Percentiles rank a stretch among this genome's conserved stretches.
Evolutionary conservation across 2,329 filamentous ascomycete genomes (phyloP).

Genomic region (Pestalotiopsis sp.): DNA sequence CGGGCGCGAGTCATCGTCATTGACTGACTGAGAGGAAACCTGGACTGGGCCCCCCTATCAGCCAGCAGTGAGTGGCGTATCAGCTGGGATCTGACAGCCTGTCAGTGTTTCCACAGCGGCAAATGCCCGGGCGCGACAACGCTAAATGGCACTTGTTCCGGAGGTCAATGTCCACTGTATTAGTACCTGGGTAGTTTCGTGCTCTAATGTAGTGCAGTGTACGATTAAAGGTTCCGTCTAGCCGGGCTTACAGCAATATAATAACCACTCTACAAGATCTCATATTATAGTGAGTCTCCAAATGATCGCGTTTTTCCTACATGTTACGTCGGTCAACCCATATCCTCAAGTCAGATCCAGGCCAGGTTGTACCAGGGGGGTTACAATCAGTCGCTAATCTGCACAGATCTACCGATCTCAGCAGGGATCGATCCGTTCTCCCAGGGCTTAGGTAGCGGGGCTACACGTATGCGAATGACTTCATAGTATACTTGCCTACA

Average conservation of each 20-base stretch:
- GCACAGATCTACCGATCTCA: slow-evolving; percentile 4
- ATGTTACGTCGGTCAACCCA: too few relatives aligned
- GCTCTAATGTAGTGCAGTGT: neutral
- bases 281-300: too few relatives aligned
- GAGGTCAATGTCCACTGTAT: neutral
- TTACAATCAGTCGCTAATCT: slow-evolving; percentile 10
- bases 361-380: neutral
- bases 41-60: neutral
- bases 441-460: neutral
- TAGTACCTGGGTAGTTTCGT: neutral
- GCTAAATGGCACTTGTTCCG: neutral
- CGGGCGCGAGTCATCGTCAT: neutral
- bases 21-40: neutral
- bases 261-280: too few relatives aligned
- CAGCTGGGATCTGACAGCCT: neutral
- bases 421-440: slow-evolving; percentile 2
- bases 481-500: neutral
- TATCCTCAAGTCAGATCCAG: neutral
- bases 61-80: neutral
- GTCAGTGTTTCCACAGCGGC: neutral
- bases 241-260: too few relatives aligned
- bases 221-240: too few relatives aligned
- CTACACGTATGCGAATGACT: neutral
- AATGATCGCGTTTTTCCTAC: too few relatives aligned
- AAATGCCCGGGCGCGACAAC: neutral